These are phyloP conservation scores for Colletotrichum plurivorum DNA, from an alignment of 2,329 filamentous ascomycete genomes.

Conservation along the genomic window DNA sequence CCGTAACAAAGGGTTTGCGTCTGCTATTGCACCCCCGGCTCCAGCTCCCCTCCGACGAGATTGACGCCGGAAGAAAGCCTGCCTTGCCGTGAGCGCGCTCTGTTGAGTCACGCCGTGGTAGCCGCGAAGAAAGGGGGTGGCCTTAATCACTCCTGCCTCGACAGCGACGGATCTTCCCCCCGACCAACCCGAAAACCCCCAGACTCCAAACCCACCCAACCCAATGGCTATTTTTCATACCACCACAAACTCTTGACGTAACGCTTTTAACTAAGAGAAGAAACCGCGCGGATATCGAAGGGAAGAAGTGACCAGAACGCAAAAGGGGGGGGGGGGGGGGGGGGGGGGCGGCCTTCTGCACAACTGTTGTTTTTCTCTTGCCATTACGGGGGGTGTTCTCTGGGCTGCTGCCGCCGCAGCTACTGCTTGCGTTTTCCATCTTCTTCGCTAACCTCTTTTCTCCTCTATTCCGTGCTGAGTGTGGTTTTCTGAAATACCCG, in stretches of 20 bases:
- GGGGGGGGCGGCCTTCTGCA: conserved; percentile 3
- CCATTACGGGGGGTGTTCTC: conserved; percentile 11
- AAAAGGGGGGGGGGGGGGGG: neutral
- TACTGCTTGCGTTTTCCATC: neutral
- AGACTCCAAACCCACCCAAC: neutral
- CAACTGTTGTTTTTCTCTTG: neutral
- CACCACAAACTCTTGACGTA: conserved; percentile 19
- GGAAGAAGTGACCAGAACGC: conserved; percentile 3
- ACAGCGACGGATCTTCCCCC: conserved; percentile 1
- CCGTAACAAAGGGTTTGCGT: neutral
- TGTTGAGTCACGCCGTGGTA: neutral
- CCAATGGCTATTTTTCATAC: conserved; percentile 15
- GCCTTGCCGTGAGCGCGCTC: conserved; percentile 6
- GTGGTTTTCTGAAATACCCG: conserved; percentile 41
- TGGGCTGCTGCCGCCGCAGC: conserved; percentile 3
- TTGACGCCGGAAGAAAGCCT: conserved; percentile 23
- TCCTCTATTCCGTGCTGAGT: conserved; percentile 31
- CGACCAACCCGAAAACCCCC: neutral
- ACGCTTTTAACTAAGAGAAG: conserved; percentile 30
- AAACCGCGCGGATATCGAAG: conserved; percentile 1
- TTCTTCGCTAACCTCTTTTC: conserved; percentile 16
- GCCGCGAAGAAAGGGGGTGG: neutral
- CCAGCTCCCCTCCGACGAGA: neutral
- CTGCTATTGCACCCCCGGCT: neutral
- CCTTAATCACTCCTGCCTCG: conserved; percentile 1